A percentile compares a stretch with the other conserved stretches of the same genome.
Conservation (phyloP, 768 basidiomycete genomes). For the Calocybe indica region DNA sequence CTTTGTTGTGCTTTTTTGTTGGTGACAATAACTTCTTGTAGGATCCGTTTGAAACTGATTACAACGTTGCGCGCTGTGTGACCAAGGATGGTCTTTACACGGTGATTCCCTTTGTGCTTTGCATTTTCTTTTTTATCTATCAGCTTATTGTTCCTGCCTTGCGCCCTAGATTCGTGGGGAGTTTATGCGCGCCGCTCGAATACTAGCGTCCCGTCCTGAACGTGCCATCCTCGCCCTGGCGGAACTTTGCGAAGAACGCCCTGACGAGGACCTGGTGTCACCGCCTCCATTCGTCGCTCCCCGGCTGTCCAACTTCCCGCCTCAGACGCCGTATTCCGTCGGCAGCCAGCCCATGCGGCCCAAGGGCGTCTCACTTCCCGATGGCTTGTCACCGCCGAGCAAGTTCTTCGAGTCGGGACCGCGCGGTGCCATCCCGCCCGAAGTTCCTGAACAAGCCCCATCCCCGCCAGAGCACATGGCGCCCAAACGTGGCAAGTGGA, state of each 20-base stretch:
- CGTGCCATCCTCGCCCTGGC: slow-evolving; percentile 78
- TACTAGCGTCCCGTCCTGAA: slow-evolving; percentile 73
- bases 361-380: slow-evolving; percentile 32
- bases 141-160: too few species aligned
- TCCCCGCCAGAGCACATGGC: slow-evolving; percentile 75
- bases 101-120: slow-evolving; percentile 30
- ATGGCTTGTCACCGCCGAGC: slow-evolving; percentile 49
- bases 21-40: slow-evolving; percentile 22
- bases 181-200: slow-evolving; percentile 92
- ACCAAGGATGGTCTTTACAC: slow-evolving; percentile 95
- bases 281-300: slow-evolving; percentile 40
- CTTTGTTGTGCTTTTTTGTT: background rate
- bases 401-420: slow-evolving; percentile 40
- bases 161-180: slow-evolving; percentile 84
- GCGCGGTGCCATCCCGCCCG: slow-evolving; percentile 18
- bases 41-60: slow-evolving; percentile 97
- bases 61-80: slow-evolving; percentile 94
- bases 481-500: slow-evolving; percentile 76
- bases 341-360: slow-evolving; percentile 56
- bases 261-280: slow-evolving; percentile 54
- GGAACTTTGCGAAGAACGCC: slow-evolving; percentile 88
- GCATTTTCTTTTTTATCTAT: slow-evolving; percentile 3
- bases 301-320: slow-evolving; percentile 45
- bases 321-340: slow-evolving; percentile 67
- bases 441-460: slow-evolving; percentile 24